Evolutionary conservation across 331 rosid genomes (phyloP).

Genomic region (Rosa hybrid): DNA sequence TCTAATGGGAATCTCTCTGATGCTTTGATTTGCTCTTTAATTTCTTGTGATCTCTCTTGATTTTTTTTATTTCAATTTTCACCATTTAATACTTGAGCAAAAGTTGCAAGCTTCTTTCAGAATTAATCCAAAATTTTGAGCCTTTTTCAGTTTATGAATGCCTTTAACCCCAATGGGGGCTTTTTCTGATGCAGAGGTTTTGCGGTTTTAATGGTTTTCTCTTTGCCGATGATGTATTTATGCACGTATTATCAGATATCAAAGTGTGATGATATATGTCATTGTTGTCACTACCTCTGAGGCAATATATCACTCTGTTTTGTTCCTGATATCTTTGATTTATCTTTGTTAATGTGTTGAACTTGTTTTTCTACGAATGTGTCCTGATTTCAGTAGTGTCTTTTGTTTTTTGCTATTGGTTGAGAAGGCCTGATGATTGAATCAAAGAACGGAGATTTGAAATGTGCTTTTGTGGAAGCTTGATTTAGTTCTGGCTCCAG

Average conservation of each 20-base stretch:
- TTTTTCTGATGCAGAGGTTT: background rate
- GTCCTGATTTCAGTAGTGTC: background rate
- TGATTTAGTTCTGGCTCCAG: slow-evolving; percentile 27
- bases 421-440: slow-evolving; percentile 53
- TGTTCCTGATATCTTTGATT: background rate
- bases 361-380: background rate
- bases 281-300: slow-evolving; percentile 88
- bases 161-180: too few relatives aligned
- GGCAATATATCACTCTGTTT: slow-evolving; percentile 31
- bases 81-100: fast-evolving
- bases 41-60: too few relatives aligned
- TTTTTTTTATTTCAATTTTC: too few relatives aligned
- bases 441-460: slow-evolving; percentile 67
- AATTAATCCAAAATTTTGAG: background rate
- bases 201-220: background rate
- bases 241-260: slow-evolving; percentile 53
- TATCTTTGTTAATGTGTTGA: background rate
- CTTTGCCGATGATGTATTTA: slow-evolving; percentile 52
- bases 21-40: too few relatives aligned
- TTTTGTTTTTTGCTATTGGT: background rate
- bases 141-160: background rate
- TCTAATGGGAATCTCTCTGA: slow-evolving; percentile 65
- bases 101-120: too few relatives aligned
- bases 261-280: slow-evolving; percentile 47
- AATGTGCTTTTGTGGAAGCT: slow-evolving; percentile 50